Evolutionary conservation across 768 basidiomycete genomes (phyloP), one percentile per base, ranked within the genome.

Genomic region (Scleroderma bovista): DNA sequence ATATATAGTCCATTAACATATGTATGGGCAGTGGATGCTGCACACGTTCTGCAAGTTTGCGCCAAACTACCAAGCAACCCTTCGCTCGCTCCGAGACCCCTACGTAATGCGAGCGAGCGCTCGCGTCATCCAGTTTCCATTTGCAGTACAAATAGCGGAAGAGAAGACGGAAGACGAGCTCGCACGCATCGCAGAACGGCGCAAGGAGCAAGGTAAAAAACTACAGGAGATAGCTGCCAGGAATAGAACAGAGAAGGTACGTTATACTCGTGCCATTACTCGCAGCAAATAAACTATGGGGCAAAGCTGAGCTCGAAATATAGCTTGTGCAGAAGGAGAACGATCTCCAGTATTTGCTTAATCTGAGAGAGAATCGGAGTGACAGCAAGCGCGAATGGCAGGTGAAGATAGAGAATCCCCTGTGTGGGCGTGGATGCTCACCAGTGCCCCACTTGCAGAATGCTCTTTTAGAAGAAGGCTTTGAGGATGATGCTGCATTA

Each of bases 141-240:
- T 83, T 60, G 69, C 78, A 0, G 57, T 71, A 13, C 69, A 79
- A 3, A 75, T 77, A 1, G 66, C 75, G 1, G 86, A 90, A 36
- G 90, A 93, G 65, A 96, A 94, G 69, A 86, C 89, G 0, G 91
- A 94, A 55, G 95, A 97, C 58, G 93, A 97, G 61, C 66, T 96
- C 0, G 79, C 82, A 4, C 76, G 81, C 32, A 77, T 84, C 33
- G 73, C 85, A 1, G 93, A 97, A 66, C 85, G 81, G 65, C 71
- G 87, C 48, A 83, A 78, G 61, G 94, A 97, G 66, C 88, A 93
- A 59, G 93, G 92, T 0, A 77, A 80, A 48, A 84, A 90, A 60
- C 65, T 99, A 45, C 94, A 96, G 67, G 94, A 97, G 65, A 79
- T 94, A 57, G 91, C 93, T 23, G 86, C 88, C 1, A 90, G 84